These are phyloP conservation scores for Brassica cretica DNA, from an alignment of 345 rosid genomes.

Conservation along the genomic window DNA sequence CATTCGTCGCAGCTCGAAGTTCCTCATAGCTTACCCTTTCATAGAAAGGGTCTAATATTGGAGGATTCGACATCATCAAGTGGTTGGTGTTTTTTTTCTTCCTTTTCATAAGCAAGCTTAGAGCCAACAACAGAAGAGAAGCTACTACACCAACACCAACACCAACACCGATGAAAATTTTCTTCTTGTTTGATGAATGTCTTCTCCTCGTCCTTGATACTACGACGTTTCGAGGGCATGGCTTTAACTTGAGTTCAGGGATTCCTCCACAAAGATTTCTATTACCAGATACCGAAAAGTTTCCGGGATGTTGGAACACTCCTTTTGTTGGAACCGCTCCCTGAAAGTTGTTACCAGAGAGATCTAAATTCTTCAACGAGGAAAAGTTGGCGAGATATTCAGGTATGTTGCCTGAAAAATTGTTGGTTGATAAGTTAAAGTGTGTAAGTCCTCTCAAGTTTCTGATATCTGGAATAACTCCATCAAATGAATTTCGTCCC, in stretches of 20 bases:
- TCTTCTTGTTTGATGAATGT: neutral
- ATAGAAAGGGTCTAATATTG: neutral
- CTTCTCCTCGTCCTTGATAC: neutral
- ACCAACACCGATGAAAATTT: neutral
- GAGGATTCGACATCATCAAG: neutral
- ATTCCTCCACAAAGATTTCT: constrained; percentile 33
- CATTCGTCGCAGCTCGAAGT: constrained; percentile 27
- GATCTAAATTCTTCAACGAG: neutral
- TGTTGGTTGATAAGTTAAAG: constrained; percentile 13
- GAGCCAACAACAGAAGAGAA: constrained; percentile 9
- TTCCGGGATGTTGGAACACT: constrained; percentile 20
- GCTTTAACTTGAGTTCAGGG: constrained; percentile 9
- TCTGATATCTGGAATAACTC: constrained; percentile 27
- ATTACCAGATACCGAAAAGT: constrained; percentile 12
- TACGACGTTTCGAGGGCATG: constrained; percentile 14
- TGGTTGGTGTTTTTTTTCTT: neutral
- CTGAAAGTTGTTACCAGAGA: constrained; percentile 34
- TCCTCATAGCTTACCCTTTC: constrained; percentile 16
- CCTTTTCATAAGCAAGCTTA: neutral
- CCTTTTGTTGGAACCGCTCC: constrained; percentile 34
- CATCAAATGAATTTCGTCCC: constrained; percentile 4
- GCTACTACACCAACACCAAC: neutral
- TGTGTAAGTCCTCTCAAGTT: neutral
- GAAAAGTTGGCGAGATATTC: neutral
- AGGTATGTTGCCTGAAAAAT: constrained; percentile 25